phyloP scores from a whole-genome alignment of 805 yeast genomes.

The Grigorovia transvaalensis region DNA sequence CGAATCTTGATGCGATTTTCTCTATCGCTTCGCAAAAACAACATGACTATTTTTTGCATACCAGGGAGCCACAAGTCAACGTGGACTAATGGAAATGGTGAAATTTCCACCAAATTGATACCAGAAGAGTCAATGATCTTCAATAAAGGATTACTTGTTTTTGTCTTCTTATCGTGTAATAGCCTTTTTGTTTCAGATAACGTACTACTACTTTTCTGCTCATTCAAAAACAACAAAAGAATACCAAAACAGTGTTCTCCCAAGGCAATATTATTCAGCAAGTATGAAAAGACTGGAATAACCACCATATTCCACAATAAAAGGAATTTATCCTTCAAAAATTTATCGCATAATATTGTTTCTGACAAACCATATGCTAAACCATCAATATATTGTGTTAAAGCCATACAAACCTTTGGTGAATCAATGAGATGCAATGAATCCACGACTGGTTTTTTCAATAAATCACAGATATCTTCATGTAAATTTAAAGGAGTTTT shows the following conservation, averaged over 20 bases:
- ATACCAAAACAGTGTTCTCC: neutral
- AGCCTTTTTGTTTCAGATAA: no score
- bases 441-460: neutral
- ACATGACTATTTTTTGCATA: neutral
- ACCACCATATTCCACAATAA: neutral
- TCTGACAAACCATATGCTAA: conserved; percentile 8
- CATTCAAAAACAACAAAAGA: neutral
- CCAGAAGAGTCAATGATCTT: conserved; percentile 19
- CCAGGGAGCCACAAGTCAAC: neutral
- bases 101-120: neutral
- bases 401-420: neutral
- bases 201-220: neutral
- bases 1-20: neutral
- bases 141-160: conserved; percentile 3
- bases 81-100: neutral
- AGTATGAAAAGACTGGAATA: neutral
- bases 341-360: no score
- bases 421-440: neutral
- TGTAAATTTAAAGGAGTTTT: no score
- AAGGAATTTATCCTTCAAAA: no score
- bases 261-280: neutral
- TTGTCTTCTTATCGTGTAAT: neutral
- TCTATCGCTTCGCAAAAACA: neutral
- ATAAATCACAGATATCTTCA: neutral
- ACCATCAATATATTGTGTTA: conserved; percentile 5